These are phyloP conservation scores for Planoprotostelium fungivorum DNA, from an alignment of 78 protist species.

Conservation along the genomic window DNA sequence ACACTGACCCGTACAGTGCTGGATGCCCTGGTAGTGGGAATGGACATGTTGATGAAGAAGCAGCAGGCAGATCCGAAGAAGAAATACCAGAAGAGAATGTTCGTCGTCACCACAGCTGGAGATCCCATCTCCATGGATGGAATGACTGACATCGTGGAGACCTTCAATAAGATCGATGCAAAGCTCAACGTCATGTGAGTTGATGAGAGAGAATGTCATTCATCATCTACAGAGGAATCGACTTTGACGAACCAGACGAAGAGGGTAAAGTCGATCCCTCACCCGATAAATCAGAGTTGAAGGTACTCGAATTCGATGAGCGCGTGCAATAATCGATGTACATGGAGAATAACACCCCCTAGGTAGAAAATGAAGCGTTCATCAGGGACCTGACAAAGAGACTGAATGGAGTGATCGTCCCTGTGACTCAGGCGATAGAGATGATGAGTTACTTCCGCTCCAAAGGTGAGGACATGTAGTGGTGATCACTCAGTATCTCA, in stretches of 20 bases:
- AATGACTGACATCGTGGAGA: slow-evolving; percentile 19
- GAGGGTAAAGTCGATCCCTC: background rate
- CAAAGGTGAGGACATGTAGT: background rate
- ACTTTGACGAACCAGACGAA: slow-evolving; percentile 18
- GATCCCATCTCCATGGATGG: slow-evolving; percentile 52
- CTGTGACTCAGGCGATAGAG: slow-evolving; percentile 59
- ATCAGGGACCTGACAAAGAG: slow-evolving; percentile 48
- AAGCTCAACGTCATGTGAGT: slow-evolving; percentile 57
- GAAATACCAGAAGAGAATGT: slow-evolving; percentile 55
- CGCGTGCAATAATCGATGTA: slow-evolving; percentile 3
- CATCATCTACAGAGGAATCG: slow-evolving; percentile 24
- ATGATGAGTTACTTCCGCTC: slow-evolving; percentile 69
- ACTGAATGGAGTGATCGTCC: slow-evolving; percentile 60
- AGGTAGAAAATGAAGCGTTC: slow-evolving; percentile 53
- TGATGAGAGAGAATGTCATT: background rate
- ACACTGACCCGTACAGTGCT: too few relatives aligned
- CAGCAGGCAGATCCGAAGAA: slow-evolving; percentile 19
- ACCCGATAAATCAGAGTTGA: slow-evolving; percentile 20
- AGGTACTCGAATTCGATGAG: background rate
- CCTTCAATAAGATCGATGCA: slow-evolving; percentile 41
- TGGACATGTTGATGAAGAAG: slow-evolving; percentile 61
- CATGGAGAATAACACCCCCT: background rate
- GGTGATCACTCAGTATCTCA: background rate
- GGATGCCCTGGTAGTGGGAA: slow-evolving; percentile 65
- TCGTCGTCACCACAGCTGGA: slow-evolving; percentile 53